These are phyloP conservation scores for Phylloporus arenicola DNA, from an alignment of 768 basidiomycete species.

Conservation along the genomic window DNA sequence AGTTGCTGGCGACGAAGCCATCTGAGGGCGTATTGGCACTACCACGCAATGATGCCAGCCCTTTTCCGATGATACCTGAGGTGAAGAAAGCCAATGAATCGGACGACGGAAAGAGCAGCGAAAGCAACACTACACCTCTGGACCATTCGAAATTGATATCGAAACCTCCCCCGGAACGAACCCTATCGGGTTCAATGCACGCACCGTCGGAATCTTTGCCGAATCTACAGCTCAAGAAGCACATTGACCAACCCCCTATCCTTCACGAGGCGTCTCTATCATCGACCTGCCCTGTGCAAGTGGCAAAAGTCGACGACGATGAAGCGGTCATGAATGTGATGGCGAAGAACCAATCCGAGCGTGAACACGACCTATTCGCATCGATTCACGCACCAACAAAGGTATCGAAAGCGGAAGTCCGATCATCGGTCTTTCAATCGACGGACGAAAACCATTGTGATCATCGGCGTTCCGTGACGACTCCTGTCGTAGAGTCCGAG, in stretches of 20 bases:
- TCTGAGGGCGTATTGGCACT: neutral
- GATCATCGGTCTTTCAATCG: neutral
- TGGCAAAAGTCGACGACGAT: neutral
- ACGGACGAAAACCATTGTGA: neutral
- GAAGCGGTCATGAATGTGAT: neutral
- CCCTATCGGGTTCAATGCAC: conserved; percentile 12
- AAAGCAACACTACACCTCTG: neutral
- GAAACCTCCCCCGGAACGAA: conserved; percentile 2
- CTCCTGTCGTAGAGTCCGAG: neutral
- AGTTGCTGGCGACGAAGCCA: neutral
- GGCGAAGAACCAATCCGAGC: neutral
- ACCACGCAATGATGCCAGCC: neutral
- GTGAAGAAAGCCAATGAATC: neutral
- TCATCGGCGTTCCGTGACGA: neutral
- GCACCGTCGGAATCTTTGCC: conserved; percentile 3
- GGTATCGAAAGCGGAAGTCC: neutral
- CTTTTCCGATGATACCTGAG: neutral
- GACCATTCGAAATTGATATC: neutral
- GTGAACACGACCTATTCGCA: neutral
- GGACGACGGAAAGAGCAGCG: neutral
- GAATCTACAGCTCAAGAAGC: neutral
- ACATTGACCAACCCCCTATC: neutral
- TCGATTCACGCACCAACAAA: conserved; percentile 13
- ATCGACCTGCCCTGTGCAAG: neutral
- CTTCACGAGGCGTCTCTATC: neutral